Percentiles rank a stretch among this genome's conserved stretches.
phyloP scores from a whole-genome alignment of 2,329 filamentous ascomycete species.

The Sporothrix phasma region DNA sequence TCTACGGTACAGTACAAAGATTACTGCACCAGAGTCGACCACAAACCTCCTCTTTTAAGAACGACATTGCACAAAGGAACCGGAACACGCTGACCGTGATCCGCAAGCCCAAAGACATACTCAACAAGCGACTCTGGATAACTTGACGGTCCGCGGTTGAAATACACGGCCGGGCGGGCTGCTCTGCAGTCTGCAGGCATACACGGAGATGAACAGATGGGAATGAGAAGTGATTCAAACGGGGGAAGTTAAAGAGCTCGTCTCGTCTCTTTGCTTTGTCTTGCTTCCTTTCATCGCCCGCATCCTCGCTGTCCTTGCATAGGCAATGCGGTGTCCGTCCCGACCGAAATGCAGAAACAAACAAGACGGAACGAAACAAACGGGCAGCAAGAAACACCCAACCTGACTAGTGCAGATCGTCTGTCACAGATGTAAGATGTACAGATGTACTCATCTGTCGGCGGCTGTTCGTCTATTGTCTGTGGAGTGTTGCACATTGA shows the following conservation, averaged over 20 bases:
- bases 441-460: neutral
- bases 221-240: too few relatives aligned
- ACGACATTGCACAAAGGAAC: too few relatives aligned
- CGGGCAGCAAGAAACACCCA: neutral
- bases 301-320: neutral
- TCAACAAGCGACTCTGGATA: too few relatives aligned
- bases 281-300: neutral
- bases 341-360: neutral
- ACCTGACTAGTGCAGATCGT: neutral
- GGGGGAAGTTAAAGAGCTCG: too few relatives aligned
- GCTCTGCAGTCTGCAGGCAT: neutral
- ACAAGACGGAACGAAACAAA: neutral
- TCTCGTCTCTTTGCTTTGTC: neutral
- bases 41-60: too few relatives aligned
- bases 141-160: too few relatives aligned
- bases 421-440: too few relatives aligned
- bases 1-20: neutral
- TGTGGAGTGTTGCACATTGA: neutral
- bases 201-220: neutral
- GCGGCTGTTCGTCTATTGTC: neutral
- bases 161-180: neutral
- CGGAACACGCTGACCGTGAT: too few relatives aligned
- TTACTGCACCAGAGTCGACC: neutral
- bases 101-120: too few relatives aligned
- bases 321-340: neutral